These are phyloP conservation scores for Nelumbo lutea DNA, from an alignment of 164 flowering plant genomes.

Conservation along the genomic window DNA sequence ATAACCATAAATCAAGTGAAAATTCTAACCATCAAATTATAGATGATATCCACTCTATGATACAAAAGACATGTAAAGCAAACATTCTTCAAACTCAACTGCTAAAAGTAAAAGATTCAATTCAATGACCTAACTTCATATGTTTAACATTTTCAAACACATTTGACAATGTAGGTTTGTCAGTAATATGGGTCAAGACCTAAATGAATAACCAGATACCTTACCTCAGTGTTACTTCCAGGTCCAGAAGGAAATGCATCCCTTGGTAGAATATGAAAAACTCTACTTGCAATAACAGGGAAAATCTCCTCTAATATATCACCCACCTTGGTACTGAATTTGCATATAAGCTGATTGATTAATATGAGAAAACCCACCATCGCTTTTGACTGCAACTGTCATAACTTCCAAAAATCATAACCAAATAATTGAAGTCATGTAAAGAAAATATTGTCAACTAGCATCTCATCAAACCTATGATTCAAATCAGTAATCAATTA, in stretches of 20 bases:
- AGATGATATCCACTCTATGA: no score
- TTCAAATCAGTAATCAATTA: no score
- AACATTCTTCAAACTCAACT: neutral
- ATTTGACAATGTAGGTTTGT: neutral
- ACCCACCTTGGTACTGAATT: conserved; percentile 53
- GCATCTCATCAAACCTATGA: no score
- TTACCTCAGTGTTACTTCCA: conserved; percentile 90
- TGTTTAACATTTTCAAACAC: neutral
- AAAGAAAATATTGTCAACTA: neutral
- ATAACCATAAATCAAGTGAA: no score
- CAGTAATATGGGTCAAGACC: neutral
- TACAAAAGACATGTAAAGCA: neutral
- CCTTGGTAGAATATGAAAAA: conserved; percentile 63
- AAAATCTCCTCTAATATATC: conserved; percentile 81
- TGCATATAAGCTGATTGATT: conserved; percentile 91
- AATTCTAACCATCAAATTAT: no score
- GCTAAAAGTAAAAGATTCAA: no score
- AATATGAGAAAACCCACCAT: conserved; percentile 71
- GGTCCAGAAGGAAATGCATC: conserved; percentile 70
- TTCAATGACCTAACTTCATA: no score
- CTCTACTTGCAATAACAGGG: conserved; percentile 73
- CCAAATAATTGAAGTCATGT: neutral
- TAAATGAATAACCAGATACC: neutral
- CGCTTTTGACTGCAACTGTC: conserved; percentile 79
- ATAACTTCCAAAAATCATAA: conserved; percentile 9